Evolutionary conservation across 345 rosid genomes (phyloP), one percentile per base, ranked within the genome.

Genomic region (Passiflora organensis): DNA sequence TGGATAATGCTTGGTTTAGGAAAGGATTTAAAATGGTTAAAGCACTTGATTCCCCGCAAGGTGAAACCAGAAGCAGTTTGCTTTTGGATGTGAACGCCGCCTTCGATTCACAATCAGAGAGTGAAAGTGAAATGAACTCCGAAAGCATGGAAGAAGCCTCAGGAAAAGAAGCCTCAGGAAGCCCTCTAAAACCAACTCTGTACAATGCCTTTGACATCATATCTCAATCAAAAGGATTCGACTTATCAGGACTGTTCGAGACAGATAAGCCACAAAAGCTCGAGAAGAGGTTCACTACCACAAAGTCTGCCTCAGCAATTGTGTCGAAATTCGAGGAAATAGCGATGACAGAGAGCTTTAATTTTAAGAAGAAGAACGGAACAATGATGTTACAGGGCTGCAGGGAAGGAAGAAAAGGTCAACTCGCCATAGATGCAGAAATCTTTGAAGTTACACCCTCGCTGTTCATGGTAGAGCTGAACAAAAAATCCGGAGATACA

Each of bases 191-290:
- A 45, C 81, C 86, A 2, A 68, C 78, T 25, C 43, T 34, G 32
- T 87, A 71, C 80, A 87, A 90, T 13, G 97, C 95, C 1, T 90
- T 90, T 20, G 87, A 90, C 56, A 73, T 90, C 32, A 87, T 90
- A 1, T 89, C 95, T 13, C 67, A 79, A 14, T 87, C 97, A 0
- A 74, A 74, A 64, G 97, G 94, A 6, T 85, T 87, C 10, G 82
- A 90, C 65, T 51, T 87, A 25, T 90, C 97, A 1, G 90, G 88
- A 2, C 63, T 90, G 55, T 87, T 90, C 25, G 91, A 87, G 74
- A 41, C 71, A 9, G 79, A 75, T 21, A 55, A 4, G 49, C 68
- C 65, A 21, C 66, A 69, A 41, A 61, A 62, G 48, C 54, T 48
- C 0, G 83, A 68, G 23, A 60, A 78, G 0, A 69, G 84, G 46